Evolutionary conservation across 2,329 filamentous ascomycete species (phyloP), one percentile per base, ranked within the genome.

Genomic region (Paramyrothecium roridum): DNA sequence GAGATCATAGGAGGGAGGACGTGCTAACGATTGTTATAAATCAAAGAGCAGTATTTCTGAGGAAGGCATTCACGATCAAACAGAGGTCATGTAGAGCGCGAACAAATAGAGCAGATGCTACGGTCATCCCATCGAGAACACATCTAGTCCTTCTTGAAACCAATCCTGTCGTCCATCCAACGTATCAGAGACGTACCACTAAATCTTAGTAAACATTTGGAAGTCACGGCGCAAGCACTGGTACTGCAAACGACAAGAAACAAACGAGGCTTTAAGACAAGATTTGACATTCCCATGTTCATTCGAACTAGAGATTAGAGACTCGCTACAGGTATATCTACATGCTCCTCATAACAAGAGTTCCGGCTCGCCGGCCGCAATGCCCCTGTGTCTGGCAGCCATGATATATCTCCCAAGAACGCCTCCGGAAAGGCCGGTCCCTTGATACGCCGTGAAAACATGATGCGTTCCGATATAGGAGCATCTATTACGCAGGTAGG

Each of bases 51-150:
- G 6, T 19, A 46, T 21, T 16, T 46, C 43, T n/a, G 8, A 46
- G 10, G 43, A 8, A 21, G 43, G 8, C 43, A 46, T 30, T 30
- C 10, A 30, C 26, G 26, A 30, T 51, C 53, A 59, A 59, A 56
- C 47, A 54, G 51, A 10, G 10, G 26, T 30, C 26, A 30, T 30
- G 26, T 30, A 30, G 26, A 30, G 26, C 26, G 26, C 26, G 26
- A 30, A 30, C 26, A 30, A 10, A 30, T 30, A 30, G 26, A 30
- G 26, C 26, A 30, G 26, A 61, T 62, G 51, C 51, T 61, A 57
- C 54, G 47, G 45, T 54, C 52, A 57, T 57, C 56, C 54, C 40
- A 57, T 52, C 30, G 37, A 57, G 52, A 30, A 30, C 10, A 30
- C 26, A n/a, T 30, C 10, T 30, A 30, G 26, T 30, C 26, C 26